Base-by-base conservation (phyloP, 2,329 filamentous ascomycete genomes). In the Emydomyces testavorans region DNA sequence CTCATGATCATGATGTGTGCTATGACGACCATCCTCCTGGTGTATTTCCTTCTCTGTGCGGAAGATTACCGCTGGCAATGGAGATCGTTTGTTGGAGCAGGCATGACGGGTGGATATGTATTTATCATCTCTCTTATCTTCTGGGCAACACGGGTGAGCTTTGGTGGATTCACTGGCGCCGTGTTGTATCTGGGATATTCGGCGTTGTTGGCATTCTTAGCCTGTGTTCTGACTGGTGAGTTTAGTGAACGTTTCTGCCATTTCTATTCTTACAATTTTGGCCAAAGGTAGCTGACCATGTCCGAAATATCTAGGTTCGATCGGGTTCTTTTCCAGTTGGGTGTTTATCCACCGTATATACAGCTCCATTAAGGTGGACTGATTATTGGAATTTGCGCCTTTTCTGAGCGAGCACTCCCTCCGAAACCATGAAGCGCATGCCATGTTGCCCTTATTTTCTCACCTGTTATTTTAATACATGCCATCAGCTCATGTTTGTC, bases 21-120 rank as follows among this genome's bases (percentile, higher is more conserved):
- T 0, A 83, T 89, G 0, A 90, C 93, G 34, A 96, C 92, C 0
- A 82, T 96, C 6, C 72, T 98, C 15, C 82, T 96, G 76, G 85
- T 95, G 0, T 98, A 98, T 69, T 96, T 96, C 72, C 65, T 98
- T 57, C 79, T 98, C 11, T 96, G 90, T 62, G 82, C 86, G 0
- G 92, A 98, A 70, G 92, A 98, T 68, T 98, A 98, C 69, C 85
- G 94, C 65, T 98, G 92, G 92, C 92, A 96, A 60, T 98, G 92
- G 92, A 80, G 92, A 45, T 82, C 88, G 4, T 98, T 98, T 71
- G 76, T 87, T 51, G 90, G 87, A 1, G 88, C 88, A 0, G 92
- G 92, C 50, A 90, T 88, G 61, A 93, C 84, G 45, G 89, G 89
- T 1, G 78, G 78, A 11, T 98, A 96, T 63, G 88, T 98, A 38